Conservation (phyloP, 768 basidiomycete species). For the Kockovaella imperatae region DNA sequence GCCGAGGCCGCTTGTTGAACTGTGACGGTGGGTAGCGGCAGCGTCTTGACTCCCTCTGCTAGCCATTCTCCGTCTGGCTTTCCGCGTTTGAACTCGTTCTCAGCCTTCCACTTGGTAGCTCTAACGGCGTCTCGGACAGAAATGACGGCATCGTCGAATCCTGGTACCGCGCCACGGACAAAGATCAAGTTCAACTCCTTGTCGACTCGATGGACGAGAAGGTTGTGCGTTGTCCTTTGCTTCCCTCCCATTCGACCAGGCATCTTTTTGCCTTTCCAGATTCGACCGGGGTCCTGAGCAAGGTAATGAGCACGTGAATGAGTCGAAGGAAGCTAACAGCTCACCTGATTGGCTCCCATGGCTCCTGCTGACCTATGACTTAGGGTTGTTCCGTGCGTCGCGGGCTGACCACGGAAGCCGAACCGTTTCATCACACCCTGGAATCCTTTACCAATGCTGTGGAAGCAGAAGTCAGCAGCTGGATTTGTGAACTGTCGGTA, state of each 20-base stretch:
- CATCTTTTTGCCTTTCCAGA: conserved; percentile 98
- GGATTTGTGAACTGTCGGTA: conserved; percentile 4
- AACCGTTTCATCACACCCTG: conserved; percentile 95
- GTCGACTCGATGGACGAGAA: conserved; percentile 82
- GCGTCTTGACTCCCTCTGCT: conserved; percentile 57
- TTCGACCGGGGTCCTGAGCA: conserved; percentile 80
- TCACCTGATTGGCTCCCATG: conserved; percentile 87
- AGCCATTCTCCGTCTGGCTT: conserved; percentile 36
- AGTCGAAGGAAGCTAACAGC: conserved; percentile 13
- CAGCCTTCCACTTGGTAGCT: conserved; percentile 69
- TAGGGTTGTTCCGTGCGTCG: conserved; percentile 91
- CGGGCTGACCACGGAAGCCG: conserved; percentile 82
- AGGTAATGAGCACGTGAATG: not conserved
- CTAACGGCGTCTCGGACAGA: conserved; percentile 83
- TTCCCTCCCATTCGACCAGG: conserved; percentile 83
- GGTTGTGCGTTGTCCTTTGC: conserved; percentile 76
- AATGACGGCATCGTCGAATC: conserved; percentile 79
- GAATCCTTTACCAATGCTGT: conserved; percentile 92
- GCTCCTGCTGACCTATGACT: conserved; percentile 90
- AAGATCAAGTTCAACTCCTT: conserved; percentile 76
- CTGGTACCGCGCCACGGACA: conserved; percentile 84
- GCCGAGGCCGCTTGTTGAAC: conserved; percentile 48
- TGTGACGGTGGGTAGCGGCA: conserved; percentile 91
- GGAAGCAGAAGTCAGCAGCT: not conserved
- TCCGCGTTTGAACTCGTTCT: conserved; percentile 46